phyloP scores from a whole-genome alignment of 257 asterid species.

The Euphrasia confusa region DNA sequence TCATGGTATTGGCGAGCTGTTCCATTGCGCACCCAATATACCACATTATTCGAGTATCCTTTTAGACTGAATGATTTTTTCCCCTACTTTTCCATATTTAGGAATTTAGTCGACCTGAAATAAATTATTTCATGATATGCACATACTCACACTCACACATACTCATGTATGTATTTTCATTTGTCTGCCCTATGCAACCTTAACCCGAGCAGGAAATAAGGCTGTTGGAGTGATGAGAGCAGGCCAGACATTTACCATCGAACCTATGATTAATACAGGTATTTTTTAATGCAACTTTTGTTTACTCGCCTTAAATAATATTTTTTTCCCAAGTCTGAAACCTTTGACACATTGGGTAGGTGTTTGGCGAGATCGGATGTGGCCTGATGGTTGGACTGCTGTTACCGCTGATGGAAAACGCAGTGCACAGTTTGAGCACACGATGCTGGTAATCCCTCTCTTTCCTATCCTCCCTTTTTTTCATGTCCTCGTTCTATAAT shows the following conservation, averaged over 20 bases:
- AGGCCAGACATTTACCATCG: conserved; percentile 93
- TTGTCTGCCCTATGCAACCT: conserved; percentile 32
- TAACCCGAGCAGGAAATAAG: conserved; percentile 76
- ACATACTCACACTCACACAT: too few relatives aligned
- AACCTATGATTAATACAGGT: conserved; percentile 97
- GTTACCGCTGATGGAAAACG: conserved; percentile 95
- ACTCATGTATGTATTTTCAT: not conserved
- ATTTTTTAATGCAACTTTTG: not conserved
- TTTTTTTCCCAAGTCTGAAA: conserved; percentile 9
- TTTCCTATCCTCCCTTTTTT: too few relatives aligned
- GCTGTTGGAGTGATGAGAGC: conserved; percentile 97
- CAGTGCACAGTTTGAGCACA: conserved; percentile 96
- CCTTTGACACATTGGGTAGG: conserved; percentile 37
- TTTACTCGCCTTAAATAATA: not conserved
- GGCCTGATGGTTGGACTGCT: conserved; percentile 99
- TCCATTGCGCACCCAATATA: conserved; percentile 96
- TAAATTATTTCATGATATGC: not conserved
- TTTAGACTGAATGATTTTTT: not conserved
- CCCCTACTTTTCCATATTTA: not conserved
- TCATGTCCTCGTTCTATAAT: too few relatives aligned
- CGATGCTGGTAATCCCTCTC: conserved; percentile 58
- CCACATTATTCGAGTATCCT: conserved; percentile 99
- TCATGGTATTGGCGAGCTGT: conserved; percentile 97
- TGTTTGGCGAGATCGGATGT: conserved; percentile 89
- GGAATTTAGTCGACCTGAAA: not conserved